Evolutionary conservation across 192 early-diverging fungal genomes (phyloP).

Genomic region (Chytriomyces sp.): DNA sequence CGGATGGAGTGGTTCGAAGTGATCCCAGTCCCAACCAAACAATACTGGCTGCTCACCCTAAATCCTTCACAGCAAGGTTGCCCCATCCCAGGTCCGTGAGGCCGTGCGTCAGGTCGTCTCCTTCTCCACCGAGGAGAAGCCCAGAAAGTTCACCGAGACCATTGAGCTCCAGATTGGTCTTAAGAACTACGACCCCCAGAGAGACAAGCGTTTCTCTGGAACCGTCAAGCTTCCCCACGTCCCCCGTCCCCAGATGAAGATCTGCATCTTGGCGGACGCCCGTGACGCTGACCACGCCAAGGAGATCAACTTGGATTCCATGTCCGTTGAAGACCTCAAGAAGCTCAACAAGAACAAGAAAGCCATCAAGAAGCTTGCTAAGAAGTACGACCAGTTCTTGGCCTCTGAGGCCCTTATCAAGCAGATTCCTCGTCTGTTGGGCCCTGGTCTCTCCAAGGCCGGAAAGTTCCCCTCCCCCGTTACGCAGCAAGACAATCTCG

Average conservation of each 20-base stretch:
- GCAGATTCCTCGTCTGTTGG: slow-evolving; percentile 98
- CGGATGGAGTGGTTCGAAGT: too few species aligned
- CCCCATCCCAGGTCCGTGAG: slow-evolving; percentile 86
- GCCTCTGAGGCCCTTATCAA: slow-evolving; percentile 97
- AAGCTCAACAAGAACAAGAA: slow-evolving; percentile 99
- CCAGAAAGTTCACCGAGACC: slow-evolving; percentile 95
- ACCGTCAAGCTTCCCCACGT: slow-evolving; percentile 92
- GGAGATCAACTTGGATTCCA: slow-evolving; percentile 82
- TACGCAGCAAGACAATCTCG: slow-evolving; percentile 82
- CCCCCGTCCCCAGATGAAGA: slow-evolving; percentile 92
- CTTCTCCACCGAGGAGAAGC: slow-evolving; percentile 80
- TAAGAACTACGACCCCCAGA: slow-evolving; percentile 99
- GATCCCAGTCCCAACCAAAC: background rate
- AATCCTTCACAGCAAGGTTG: slow-evolving; percentile 65
- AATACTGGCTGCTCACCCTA: background rate
- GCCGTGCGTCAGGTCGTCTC: slow-evolving; percentile 69
- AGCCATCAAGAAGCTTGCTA: slow-evolving; percentile 98
- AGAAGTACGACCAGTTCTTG: slow-evolving; percentile 97
- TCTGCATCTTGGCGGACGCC: slow-evolving; percentile 95
- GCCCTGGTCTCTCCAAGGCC: slow-evolving; percentile 98
- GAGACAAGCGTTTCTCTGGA: slow-evolving; percentile 99
- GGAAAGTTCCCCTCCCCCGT: slow-evolving; percentile 99
- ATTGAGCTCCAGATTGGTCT: slow-evolving; percentile 98
- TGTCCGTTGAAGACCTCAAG: slow-evolving; percentile 97
- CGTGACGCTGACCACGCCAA: slow-evolving; percentile 96